Base-by-base conservation (phyloP, 805 yeast species). In the Pichia ethanolica region DNA sequence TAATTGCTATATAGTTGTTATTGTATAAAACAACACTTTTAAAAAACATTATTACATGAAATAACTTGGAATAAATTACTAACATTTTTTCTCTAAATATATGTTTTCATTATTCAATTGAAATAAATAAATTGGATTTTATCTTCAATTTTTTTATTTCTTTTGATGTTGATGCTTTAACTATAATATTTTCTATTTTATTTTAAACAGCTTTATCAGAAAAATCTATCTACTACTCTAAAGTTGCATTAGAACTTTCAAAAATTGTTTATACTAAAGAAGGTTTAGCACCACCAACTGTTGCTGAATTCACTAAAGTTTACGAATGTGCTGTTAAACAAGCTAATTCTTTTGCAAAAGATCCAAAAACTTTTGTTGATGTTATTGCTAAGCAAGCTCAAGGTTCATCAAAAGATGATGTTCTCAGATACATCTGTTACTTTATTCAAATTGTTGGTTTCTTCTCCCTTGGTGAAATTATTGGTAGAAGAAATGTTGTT, bases 401-500 rank as follows among this genome's bases (percentile, higher is more conserved):
- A 52, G 44, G 57, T 14, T 46, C 60, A 52, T 68, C 74, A 66
- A 82, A 77, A 68, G 81, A 77, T 58, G 75, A 76, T 62, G 75
- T 71, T 57, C 69, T 81, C 60, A 81, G 79, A 71, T 86, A 77
- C 67, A 83, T 84, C 60, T 83, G 90, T 37, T 82, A 80, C 71
- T 82, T 81, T 58, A 71, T 89, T 59, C 99, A 93, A 73, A 71
- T 91, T 49, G 74, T 87, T 57, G 99, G 97, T 56, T 78, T 90
- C 67, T 93, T 89, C 72, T 81, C 97, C 30, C 76, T 91, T 43
- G 99, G 99, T 67, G 99, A 93, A 78, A 81, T 90, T 59, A 77
- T 93, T 64, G 99, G 99, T 65, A 89, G 98, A 78, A 86, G 98
- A 77, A 81, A 86, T 63, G 61, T 93, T 53, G 86, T 89, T 64